Base-by-base conservation (phyloP, 345 rosid species). In the Ceriops tagal region DNA sequence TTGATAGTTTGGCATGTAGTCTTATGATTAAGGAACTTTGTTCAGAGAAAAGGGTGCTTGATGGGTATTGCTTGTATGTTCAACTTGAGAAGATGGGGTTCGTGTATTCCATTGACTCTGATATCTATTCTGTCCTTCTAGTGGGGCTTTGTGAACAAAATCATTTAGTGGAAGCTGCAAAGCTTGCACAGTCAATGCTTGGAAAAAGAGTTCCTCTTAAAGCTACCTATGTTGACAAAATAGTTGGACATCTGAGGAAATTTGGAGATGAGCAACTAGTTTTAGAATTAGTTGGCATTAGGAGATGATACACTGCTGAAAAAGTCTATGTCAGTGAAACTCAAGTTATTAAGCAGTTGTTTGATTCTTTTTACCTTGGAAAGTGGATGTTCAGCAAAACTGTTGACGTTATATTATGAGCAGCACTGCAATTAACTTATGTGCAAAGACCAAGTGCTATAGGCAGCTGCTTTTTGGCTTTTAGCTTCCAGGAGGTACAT, bases 1-100 rank as follows among this genome's bases (percentile, higher is more conserved):
- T 87, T 39, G 96, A 89, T 75, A 81, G 91, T 71, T 46, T 87
- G 71, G 87, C 95, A 9, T 87, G 89, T 62, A 89, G 85, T 76
- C 56, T 88, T 35, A 77, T 89, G 78, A 70, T 93, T 60, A 89
- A 63, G 72, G 89, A 81, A 81, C 77, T 91, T 26, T 88, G 90
- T 84, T 66, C 53, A 1, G 26, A 56, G 57, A 86, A 82, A 52
- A 78, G 83, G 72, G 74, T 75, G 81, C 86, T 81, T 13, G 92
- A 89, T 56, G 90, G 85, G 43, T 88, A 85, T 77, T 69, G 21
- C 69, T 59, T 93, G 53, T 73, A 64, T 58, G 81, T 81, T 56
- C 80, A 88, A 46, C 86, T 88, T 53, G 85, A 81, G 77, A 89
- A 82, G 76, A 78, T 65, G 62, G 83, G 78, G 46, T 77, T 60